phyloP scores from a whole-genome alignment of 306 rosid species.

The Quercus variabilis region DNA sequence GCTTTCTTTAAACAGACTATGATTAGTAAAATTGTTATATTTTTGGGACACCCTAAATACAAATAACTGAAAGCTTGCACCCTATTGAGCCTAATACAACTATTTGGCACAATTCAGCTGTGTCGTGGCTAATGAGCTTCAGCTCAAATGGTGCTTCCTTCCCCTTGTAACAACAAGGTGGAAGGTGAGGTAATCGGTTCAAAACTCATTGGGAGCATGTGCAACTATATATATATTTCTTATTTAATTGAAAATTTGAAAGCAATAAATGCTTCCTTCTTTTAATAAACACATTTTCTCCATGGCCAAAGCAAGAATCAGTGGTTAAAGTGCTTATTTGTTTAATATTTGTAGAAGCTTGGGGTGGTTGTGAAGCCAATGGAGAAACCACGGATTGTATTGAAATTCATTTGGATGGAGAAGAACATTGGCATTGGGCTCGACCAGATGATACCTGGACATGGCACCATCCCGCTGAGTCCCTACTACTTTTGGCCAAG shows the following conservation, averaged over 20 bases:
- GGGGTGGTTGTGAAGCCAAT: slow-evolving; percentile 84
- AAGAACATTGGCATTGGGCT: slow-evolving; percentile 91
- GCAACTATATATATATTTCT: too few relatives aligned
- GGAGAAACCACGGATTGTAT: slow-evolving; percentile 73
- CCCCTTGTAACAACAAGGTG: too few relatives aligned
- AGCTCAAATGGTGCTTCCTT: too few relatives aligned
- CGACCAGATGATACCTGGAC: slow-evolving; percentile 77
- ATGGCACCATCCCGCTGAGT: slow-evolving; percentile 85
- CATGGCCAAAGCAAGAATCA: not conserved
- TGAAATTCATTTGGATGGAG: slow-evolving; percentile 99
- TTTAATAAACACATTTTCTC: not conserved
- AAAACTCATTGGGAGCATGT: too few relatives aligned
- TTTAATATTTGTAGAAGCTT: slow-evolving; percentile 53
- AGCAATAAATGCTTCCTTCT: not conserved
- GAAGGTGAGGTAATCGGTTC: too few relatives aligned
- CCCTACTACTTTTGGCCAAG: slow-evolving; percentile 98
- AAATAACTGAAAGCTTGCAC: not conserved
- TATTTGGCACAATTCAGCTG: not conserved
- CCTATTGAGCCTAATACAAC: not conserved
- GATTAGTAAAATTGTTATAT: not conserved
- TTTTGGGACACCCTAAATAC: not conserved
- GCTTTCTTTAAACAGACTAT: too few relatives aligned
- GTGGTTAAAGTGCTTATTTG: not conserved
- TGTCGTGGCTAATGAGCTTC: too few relatives aligned
- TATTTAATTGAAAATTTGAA: not conserved